Evolutionary conservation across 2,329 filamentous ascomycete genomes (phyloP), one percentile per base, ranked within the genome.

Genomic region (Beauveria rudraprayagi): DNA sequence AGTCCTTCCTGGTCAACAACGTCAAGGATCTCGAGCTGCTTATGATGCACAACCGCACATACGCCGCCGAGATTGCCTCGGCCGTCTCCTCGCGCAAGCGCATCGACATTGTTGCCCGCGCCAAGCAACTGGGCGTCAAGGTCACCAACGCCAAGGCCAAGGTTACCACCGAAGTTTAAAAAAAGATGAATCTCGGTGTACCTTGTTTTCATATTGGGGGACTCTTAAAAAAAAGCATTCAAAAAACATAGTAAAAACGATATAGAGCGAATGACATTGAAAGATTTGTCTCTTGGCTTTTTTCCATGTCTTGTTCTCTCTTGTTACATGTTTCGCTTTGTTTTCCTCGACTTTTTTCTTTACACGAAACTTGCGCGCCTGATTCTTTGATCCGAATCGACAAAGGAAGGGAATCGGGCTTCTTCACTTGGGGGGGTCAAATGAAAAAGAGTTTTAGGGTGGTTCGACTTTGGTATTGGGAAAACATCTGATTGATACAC

Each of bases 31-130:
- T 99, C 75, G 93, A 99, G 80, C 89, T 99, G 67, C 88, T 99
- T 75, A 85, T 99, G 73, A 99, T 99, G 94, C 94, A 99, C 90
- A 97, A 97, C 91, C 89, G 89, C 78, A 96, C 92, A 80, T 97
- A 91, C 82, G 94, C 94, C 77, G 94, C 94, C 77, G 94, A 99
- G 87, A 99, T 99, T 78, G 91, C 90, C 78, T 91, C 96, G 85
- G 90, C 91, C 79, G 94, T 99, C 78, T 99, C 94, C 66, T 96
- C 94, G 77, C 86, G 93, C 81, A 99, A 99, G 91, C 88, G 94
- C 80, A 88, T 99, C 80, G 92, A 97, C 75, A 99, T 99, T 81
- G 87, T 99, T 74, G 85, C 91, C 76, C 90, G 93, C 79, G 94
- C 94, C 69, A 97, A 97, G 90, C 89, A 96, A 81, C 83, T 99